phyloP scores from a whole-genome alignment of 495 filamentous ascomycete genomes.

The Daldinia vernicosa region DNA sequence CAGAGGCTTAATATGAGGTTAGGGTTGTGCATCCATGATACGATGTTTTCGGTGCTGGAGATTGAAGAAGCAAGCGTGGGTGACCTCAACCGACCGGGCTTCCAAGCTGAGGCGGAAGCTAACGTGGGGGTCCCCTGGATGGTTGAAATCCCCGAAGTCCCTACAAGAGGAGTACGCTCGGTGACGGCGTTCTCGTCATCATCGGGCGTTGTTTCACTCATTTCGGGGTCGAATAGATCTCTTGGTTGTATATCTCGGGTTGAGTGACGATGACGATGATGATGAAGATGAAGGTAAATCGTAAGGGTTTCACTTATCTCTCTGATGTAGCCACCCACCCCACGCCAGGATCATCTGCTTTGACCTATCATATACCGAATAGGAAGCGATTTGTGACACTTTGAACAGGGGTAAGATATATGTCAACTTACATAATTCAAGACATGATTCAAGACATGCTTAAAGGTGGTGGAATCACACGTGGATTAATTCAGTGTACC shows the following conservation, averaged over 20 bases:
- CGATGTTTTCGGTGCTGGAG: constrained; percentile 3
- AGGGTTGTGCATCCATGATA: constrained; percentile 18
- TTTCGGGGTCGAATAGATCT: constrained; percentile 3
- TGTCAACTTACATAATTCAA: not conserved
- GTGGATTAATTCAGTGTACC: not conserved
- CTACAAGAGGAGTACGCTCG: constrained; percentile 33
- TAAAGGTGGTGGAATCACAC: not conserved
- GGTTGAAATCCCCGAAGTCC: not conserved
- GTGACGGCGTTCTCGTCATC: constrained; percentile 26
- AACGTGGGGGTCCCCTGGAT: not conserved
- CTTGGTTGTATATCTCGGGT: not conserved
- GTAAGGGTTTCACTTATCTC: not conserved
- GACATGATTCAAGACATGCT: not conserved
- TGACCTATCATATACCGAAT: not conserved
- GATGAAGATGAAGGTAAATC: not conserved
- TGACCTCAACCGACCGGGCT: constrained; percentile 31
- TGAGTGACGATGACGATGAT: not conserved
- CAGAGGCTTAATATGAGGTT: constrained; percentile 20
- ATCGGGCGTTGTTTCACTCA: constrained; percentile 9
- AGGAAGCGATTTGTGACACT: not conserved
- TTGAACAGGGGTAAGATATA: not conserved
- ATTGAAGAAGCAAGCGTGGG: constrained; percentile 17
- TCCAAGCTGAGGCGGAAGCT: constrained; percentile 17
- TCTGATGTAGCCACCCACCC: not conserved
- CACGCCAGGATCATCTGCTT: not conserved